phyloP scores from a whole-genome alignment of 176 grass and related monocot species.

The Dactylis glomerata region DNA sequence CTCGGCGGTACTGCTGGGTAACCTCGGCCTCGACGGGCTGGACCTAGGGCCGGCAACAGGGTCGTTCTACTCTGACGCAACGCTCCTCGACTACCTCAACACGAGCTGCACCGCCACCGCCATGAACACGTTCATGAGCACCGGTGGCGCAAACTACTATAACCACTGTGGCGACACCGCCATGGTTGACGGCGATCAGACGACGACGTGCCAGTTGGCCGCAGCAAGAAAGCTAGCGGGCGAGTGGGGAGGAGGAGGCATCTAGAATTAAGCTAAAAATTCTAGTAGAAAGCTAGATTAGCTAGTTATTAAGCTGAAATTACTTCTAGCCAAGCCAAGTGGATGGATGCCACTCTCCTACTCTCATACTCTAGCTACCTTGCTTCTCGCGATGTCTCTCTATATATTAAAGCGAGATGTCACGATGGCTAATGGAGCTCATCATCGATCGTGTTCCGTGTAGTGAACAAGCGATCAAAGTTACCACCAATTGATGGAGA shows the following conservation, averaged over 20 bases:
- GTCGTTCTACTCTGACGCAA: constrained; percentile 30
- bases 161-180: neutral
- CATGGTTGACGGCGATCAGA: neutral
- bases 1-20: constrained; percentile 9
- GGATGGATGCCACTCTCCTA: constrained; percentile 27
- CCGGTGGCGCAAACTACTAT: neutral
- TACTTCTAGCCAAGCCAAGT: neutral
- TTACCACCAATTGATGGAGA: neutral
- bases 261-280: constrained; percentile 39
- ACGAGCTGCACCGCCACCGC: constrained; percentile 25
- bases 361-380: neutral
- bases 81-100: constrained; percentile 53
- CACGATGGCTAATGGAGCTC: constrained; percentile 33
- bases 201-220: constrained; percentile 39
- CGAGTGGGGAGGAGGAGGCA: constrained; percentile 71
- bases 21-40: constrained; percentile 48
- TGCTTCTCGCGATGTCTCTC: constrained; percentile 62
- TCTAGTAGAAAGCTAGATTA: constrained; percentile 7
- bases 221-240: constrained; percentile 47
- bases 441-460: constrained; percentile 9
- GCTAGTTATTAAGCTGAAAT: constrained; percentile 1
- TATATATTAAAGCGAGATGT: constrained; percentile 43
- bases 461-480: constrained; percentile 12
- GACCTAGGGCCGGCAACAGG: constrained; percentile 37
- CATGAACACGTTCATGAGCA: neutral